Evolutionary conservation across 164 flowering plant species (phyloP), one percentile per base, ranked within the genome.

Genomic region (Aristolochia fimbriata): DNA sequence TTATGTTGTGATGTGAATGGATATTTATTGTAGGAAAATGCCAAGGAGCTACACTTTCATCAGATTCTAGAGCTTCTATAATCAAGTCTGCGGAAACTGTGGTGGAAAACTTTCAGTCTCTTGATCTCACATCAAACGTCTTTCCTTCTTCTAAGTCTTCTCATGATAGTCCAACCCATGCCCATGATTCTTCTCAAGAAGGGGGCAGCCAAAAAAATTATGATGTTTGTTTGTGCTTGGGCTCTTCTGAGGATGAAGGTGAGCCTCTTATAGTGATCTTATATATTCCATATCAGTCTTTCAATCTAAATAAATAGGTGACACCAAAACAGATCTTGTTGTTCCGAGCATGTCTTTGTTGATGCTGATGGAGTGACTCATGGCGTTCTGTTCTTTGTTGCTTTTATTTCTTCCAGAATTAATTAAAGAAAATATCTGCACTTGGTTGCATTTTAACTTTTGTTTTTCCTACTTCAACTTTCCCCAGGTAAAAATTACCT

Each of bases 221-320:
- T 57, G 37, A 51, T 58, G 76, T 73, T 61, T 75, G 83, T 76
- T 70, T 93, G 64, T 70, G 73, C 57, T 74, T 93, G 68, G 83
- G 96, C 41, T 66, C 77, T 70, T 86, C 72, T 76, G 88, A 80
- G 67, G 80, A 57, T 77, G 83, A 80, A 86, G 97, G 97, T 88
- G 79, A 51, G 2, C 24, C 15, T 31, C n/a, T 30, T 3, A 1
- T 20, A 17, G 7, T 45, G 56, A 23, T 8, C 16, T 21, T 21
- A 58, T 58, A 41, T 58, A 20, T 25, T 20, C 43, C 43, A 20
- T 17, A 20, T 15, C 19, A 17, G 23, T 6, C 12, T 37, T 3
- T 37, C 43, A 37, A 10, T 37, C 9, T 3, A 37, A 37, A 7
- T 37, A 37, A 6, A 37, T 37, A 37, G 12, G 12, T 37, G 43